Conservation (phyloP, 768 basidiomycete genomes). For the Scleroderma bovista region DNA sequence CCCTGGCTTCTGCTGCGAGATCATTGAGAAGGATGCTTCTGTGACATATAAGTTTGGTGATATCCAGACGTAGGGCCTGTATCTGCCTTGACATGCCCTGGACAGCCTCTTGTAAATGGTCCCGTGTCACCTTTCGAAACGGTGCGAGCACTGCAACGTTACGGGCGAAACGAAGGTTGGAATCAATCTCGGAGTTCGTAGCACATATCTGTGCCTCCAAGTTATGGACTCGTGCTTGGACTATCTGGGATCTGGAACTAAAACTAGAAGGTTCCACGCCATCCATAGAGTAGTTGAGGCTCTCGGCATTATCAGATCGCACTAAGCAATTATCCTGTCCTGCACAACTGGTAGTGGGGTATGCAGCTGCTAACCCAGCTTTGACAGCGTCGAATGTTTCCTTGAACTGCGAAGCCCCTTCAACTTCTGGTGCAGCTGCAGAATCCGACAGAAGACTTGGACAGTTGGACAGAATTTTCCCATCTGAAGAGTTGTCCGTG, state of each 20-base stretch:
- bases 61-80: slow-evolving; percentile 61
- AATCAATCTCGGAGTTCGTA: slow-evolving; percentile 54
- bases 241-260: slow-evolving; percentile 48
- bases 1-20: slow-evolving; percentile 61
- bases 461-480: slow-evolving; percentile 29
- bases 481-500: slow-evolving; percentile 31
- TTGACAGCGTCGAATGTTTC: slow-evolving; percentile 86
- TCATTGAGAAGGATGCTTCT: slow-evolving; percentile 71
- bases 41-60: slow-evolving; percentile 69
- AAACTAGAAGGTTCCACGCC: slow-evolving; percentile 22
- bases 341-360: slow-evolving; percentile 27
- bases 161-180: slow-evolving; percentile 65
- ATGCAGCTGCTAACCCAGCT: slow-evolving; percentile 65
- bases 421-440: slow-evolving; percentile 49
- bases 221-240: slow-evolving; percentile 57
- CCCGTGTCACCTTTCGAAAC: slow-evolving; percentile 79
- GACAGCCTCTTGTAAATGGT: slow-evolving; percentile 59
- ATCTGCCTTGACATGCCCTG: slow-evolving; percentile 61
- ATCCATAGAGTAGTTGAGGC: neutral
- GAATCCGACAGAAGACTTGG: slow-evolving; percentile 9
- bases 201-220: slow-evolving; percentile 54
- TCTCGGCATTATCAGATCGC: neutral
- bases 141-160: slow-evolving; percentile 85
- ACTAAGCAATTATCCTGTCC: slow-evolving; percentile 16
- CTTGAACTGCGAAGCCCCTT: slow-evolving; percentile 64